Percentiles rank a stretch among this genome's conserved stretches.
These are phyloP conservation scores for Fragilariopsis cylindrus DNA, from an alignment of 108 stramenopile genomes.

Conservation along the genomic window DNA sequence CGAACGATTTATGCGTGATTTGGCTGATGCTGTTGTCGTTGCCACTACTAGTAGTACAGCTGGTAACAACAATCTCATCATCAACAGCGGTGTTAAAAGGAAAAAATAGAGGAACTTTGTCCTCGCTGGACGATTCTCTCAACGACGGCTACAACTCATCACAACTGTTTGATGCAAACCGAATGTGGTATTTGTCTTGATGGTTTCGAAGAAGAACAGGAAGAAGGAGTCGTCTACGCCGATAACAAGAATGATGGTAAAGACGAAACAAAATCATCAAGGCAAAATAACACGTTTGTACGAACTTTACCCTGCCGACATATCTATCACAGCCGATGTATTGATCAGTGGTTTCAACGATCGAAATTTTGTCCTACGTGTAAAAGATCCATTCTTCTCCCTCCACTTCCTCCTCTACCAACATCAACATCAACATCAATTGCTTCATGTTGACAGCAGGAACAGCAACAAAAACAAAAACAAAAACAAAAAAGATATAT, in stretches of 20 bases:
- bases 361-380: slow-evolving; percentile 35
- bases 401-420: not conserved
- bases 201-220: not conserved
- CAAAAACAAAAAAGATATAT: too few relatives aligned
- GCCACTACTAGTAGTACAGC: not conserved
- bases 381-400: slow-evolving; percentile 9
- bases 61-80: not conserved
- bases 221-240: not conserved
- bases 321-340: slow-evolving; percentile 23
- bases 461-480: too few relatives aligned
- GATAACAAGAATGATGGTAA: not conserved
- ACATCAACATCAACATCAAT: not conserved
- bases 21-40: slow-evolving; percentile 9
- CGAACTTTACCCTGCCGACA: slow-evolving; percentile 30
- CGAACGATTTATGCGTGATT: slow-evolving; percentile 15
- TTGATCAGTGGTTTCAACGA: slow-evolving; percentile 31
- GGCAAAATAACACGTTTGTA: not conserved
- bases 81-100: slow-evolving; percentile 1
- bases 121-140: not conserved
- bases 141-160: not conserved
- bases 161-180: not conserved
- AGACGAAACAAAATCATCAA: not conserved
- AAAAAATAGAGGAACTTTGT: slow-evolving; percentile 23
- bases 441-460: not conserved
- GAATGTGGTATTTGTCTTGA: slow-evolving; percentile 34